Percentiles rank a stretch among this genome's conserved stretches.
Evolutionary conservation across 306 rosid genomes (phyloP).

Genomic region (Prunus persica): Prunus_persica_NCBIv2 NC_034010.1:10859501-10860000

Average conservation of each 20-base stretch:
- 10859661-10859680: no score
- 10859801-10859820: neutral
- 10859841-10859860: conserved; percentile 47
- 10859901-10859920: neutral
- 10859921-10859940: neutral
- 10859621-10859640: no score
- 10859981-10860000: neutral
- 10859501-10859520: no score
- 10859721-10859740: neutral
- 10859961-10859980: neutral
- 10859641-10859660: no score
- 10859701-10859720: neutral
- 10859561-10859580: no score
- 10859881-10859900: conserved; percentile 30
- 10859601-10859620: no score
- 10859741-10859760: neutral
- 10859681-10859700: neutral
- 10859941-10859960: neutral
- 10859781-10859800: neutral
- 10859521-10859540: no score
- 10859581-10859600: no score
- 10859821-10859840: conserved; percentile 10
- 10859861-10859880: conserved; percentile 44
- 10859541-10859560: no score
- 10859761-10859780: neutral